Conservation (phyloP, 2,329 filamentous ascomycete species). For the Phyllosticta citriasiana region DNA sequence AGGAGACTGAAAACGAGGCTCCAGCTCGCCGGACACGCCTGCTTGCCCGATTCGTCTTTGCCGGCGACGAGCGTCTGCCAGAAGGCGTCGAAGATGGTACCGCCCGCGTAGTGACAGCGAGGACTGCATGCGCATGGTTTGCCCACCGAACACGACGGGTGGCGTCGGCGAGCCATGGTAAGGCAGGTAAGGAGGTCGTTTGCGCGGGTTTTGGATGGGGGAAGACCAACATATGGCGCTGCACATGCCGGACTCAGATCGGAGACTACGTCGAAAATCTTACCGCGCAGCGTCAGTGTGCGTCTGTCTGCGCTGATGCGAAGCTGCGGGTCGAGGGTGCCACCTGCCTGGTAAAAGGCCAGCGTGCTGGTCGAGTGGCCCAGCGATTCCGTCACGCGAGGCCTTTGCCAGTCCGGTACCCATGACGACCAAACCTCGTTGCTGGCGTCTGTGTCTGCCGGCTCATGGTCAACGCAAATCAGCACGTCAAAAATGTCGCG, state of each 20-base stretch:
- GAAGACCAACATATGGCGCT: slow-evolving; percentile 14
- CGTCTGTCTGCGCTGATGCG: slow-evolving; percentile 9
- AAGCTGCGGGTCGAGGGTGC: neutral
- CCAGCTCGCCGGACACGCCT: slow-evolving; percentile 14
- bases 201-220: slow-evolving; percentile 9
- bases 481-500: slow-evolving; percentile 12
- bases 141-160: neutral
- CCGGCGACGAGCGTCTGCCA: slow-evolving; percentile 16
- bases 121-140: neutral
- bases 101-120: slow-evolving; percentile 5
- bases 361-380: slow-evolving; percentile 17
- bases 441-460: neutral
- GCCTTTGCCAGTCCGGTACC: slow-evolving; percentile 18
- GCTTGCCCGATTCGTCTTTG: slow-evolving; percentile 14
- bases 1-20: slow-evolving; percentile 18
- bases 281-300: slow-evolving; percentile 13
- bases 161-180: slow-evolving; percentile 2
- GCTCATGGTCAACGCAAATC: slow-evolving; percentile 18
- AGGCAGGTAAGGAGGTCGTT: slow-evolving; percentile 11
- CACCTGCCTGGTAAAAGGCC: slow-evolving; percentile 15
- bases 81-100: slow-evolving; percentile 18
- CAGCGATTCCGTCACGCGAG: slow-evolving; percentile 16
- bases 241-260: slow-evolving; percentile 10
- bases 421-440: slow-evolving; percentile 14
- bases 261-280: slow-evolving; percentile 14